Percentiles rank a stretch among this genome's conserved stretches.
Evolutionary conservation across 2,329 filamentous ascomycete genomes (phyloP).

Genomic region (Pseudogymnoascus sp.): DNA sequence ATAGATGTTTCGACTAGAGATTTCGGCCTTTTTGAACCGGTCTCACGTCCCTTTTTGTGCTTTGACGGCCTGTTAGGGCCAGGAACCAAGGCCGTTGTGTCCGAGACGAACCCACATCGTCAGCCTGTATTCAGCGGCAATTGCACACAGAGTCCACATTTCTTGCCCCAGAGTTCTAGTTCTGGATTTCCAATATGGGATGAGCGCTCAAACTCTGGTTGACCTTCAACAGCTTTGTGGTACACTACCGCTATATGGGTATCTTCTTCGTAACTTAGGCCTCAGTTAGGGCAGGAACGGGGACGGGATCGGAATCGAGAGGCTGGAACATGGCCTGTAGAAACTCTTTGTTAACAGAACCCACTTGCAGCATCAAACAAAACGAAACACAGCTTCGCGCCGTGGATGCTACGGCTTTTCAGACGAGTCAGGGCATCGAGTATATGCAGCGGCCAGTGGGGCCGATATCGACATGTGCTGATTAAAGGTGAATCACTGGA

Average conservation of each 20-base stretch:
- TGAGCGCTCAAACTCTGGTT: background rate
- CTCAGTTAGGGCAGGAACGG: background rate
- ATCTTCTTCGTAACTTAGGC: slow-evolving; percentile 2
- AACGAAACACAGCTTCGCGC: slow-evolving; percentile 6
- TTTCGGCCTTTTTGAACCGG: background rate
- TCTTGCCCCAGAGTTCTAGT: background rate
- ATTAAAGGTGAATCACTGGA: slow-evolving; percentile 6
- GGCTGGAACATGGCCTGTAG: background rate
- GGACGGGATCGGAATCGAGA: background rate
- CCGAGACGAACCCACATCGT: background rate
- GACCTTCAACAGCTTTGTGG: background rate
- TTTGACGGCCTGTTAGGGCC: slow-evolving; percentile 1
- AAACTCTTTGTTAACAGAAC: background rate
- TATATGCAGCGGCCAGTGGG: background rate
- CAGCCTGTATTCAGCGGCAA: background rate
- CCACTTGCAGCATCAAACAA: background rate
- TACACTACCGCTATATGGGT: slow-evolving; percentile 1
- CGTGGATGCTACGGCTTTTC: background rate
- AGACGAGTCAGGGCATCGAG: slow-evolving; percentile 1
- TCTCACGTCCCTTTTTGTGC: background rate
- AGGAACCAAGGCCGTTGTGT: background rate
- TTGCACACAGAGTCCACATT: slow-evolving; percentile 5
- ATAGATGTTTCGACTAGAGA: background rate
- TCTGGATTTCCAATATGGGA: background rate
- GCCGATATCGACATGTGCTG: background rate